Evolutionary conservation across 371 early-diverging fungal species (phyloP), one percentile per base, ranked within the genome.

Genomic region (Mortierella sp.): DNA sequence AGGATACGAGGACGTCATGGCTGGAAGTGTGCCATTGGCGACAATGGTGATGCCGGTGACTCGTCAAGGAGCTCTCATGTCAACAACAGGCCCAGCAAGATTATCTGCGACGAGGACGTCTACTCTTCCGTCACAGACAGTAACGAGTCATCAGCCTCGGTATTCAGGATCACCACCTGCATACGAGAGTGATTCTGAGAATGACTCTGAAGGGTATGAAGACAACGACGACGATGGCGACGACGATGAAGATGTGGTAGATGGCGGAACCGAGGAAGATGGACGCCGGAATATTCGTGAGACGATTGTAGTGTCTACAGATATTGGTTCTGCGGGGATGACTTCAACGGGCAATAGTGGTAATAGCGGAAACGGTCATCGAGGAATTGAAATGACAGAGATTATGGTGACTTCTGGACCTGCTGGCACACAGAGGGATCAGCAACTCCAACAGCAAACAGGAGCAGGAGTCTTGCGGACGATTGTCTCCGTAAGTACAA

Each of bases 1-100:
- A n/a, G 68, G 64, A 23, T 73, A 73, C 15, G 73, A 73, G 9
- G 73, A 63, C 50, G 49, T 63, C 11, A 55, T 73, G 46, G 27
- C 47, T 9, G 47, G 47, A 48, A 26, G 14, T 32, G 27, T 27
- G n/a, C n/a, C n/a, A n/a, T n/a, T n/a, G n/a, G n/a, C n/a, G n/a
- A n/a, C n/a, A n/a, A n/a, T n/a, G n/a, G n/a, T n/a, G 32, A 37
- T 58, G 27, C 27, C 6, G 19, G 21, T 31, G 3, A 24, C 49
- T 1, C 26, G 31, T 15, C 34, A 32, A 52, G 26, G 28, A 42
- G 30, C 9, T 19, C 3, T n/a, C 39, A 12, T 32, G 23, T 4
- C 21, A 21, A n/a, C 31, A 28, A 27, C 43, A 44, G 6, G 39
- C 6, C 19, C 50, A 1, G 27, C 64, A 50, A n/a, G 21, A 4